A percentile compares a stretch with the other conserved stretches of the same genome.
phyloP scores from a whole-genome alignment of 805 yeast genomes.

The Hanseniaspora vineae region DNA sequence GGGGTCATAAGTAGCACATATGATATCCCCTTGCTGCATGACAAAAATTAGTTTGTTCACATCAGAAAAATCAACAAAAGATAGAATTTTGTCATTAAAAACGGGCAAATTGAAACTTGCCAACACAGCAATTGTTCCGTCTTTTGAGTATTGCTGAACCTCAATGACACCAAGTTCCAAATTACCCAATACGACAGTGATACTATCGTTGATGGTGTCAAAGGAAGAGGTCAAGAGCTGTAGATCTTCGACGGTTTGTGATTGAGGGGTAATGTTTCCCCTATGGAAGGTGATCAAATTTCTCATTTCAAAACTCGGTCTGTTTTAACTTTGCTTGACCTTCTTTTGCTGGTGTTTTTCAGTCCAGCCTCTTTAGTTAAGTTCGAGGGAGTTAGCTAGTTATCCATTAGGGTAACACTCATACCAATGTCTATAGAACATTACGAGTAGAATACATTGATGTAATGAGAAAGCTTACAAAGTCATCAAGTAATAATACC shows the following conservation, averaged over 20 bases:
- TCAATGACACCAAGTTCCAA: slow-evolving; percentile 46
- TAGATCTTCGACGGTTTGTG: slow-evolving; percentile 8
- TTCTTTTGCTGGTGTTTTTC: too few relatives aligned
- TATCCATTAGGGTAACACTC: too few relatives aligned
- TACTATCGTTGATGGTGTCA: slow-evolving; percentile 42
- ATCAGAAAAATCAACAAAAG: slow-evolving; percentile 61
- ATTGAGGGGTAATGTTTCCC: slow-evolving; percentile 17
- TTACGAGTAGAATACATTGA: too few relatives aligned
- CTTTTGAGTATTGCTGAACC: slow-evolving; percentile 62
- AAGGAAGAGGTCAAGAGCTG: neutral
- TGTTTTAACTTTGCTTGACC: too few relatives aligned
- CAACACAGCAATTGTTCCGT: slow-evolving; percentile 42
- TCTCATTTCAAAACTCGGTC: slow-evolving; percentile 22
- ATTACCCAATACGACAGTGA: slow-evolving; percentile 51
- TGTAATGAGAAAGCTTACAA: too few relatives aligned
- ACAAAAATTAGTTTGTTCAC: slow-evolving; percentile 52
- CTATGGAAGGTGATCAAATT: slow-evolving; percentile 22
- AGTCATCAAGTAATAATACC: too few relatives aligned
- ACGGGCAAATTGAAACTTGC: slow-evolving; percentile 46
- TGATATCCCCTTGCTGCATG: slow-evolving; percentile 63
- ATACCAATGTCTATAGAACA: too few relatives aligned
- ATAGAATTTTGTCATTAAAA: slow-evolving; percentile 31
- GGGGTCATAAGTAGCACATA: slow-evolving; percentile 48
- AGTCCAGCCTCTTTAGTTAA: neutral
- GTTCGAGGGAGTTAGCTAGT: neutral